Conservation (phyloP, 352 stramenopile species). For the Phytophthora chlamydospora region DNA sequence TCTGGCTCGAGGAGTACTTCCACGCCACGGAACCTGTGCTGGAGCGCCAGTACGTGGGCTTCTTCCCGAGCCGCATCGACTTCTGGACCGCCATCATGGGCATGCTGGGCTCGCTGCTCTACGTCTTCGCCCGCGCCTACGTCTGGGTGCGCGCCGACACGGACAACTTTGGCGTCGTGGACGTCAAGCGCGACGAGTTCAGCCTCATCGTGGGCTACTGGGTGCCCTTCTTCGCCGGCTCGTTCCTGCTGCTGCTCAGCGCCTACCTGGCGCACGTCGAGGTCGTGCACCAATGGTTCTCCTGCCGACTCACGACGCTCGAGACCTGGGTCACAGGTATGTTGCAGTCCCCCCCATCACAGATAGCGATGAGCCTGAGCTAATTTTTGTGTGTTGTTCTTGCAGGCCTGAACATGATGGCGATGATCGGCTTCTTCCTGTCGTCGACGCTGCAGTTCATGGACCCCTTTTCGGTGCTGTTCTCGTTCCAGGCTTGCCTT, state of each 20-base stretch:
- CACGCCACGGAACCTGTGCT: constrained; percentile 74
- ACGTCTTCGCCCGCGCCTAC: constrained; percentile 64
- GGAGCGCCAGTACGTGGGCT: constrained; percentile 69
- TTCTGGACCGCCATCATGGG: constrained; percentile 77
- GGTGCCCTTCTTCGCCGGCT: constrained; percentile 84
- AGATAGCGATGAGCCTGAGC: constrained; percentile 12
- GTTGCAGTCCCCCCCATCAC: constrained; percentile 12
- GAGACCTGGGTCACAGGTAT: constrained; percentile 57
- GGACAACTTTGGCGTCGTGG: constrained; percentile 80
- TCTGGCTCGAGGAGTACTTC: constrained; percentile 88
- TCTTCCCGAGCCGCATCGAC: constrained; percentile 85
- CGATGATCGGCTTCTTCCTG: constrained; percentile 74
- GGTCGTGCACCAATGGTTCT: constrained; percentile 86
- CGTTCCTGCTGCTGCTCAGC: constrained; percentile 75
- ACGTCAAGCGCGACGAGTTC: constrained; percentile 66
- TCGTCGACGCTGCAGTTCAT: constrained; percentile 86
- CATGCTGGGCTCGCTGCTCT: constrained; percentile 66
- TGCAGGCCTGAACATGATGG: constrained; percentile 66
- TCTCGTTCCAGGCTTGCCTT: constrained; percentile 76
- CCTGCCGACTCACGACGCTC: constrained; percentile 66
- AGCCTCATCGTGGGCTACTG: constrained; percentile 80
- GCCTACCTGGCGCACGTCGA: constrained; percentile 85
- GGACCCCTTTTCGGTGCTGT: constrained; percentile 80
- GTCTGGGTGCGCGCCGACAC: constrained; percentile 57
- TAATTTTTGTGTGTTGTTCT: constrained; percentile 21